Base-by-base conservation (phyloP, 371 early-diverging fungal genomes). In the Funneliformis caledonium region DNA sequence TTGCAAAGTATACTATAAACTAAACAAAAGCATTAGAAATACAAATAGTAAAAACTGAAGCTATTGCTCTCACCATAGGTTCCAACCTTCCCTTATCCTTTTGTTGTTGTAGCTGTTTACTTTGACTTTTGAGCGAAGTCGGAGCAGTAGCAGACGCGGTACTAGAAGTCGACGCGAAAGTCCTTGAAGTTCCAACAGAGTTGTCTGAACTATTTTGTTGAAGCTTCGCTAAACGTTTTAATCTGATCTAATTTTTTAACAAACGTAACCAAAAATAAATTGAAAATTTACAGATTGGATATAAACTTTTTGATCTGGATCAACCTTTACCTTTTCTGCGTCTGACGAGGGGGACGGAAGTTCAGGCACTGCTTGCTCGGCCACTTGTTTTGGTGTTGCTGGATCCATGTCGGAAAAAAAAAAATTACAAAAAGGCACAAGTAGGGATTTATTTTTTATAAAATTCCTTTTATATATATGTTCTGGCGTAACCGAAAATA, bases 201-300 rank as follows among this genome's bases (percentile, higher is more conserved):
- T 31, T 31, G 16, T 67, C 43, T 69, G 79, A 16, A 43, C 5
- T 69, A 26, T 7, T 31, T 19, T 65, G 67, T n/a, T 70, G 69
- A 26, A 70, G 59, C n/a, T 78, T 78, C 33, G 79, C 79, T 48
- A 78, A 45, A 56, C 79, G 79, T 56, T 78, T 78, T 70, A 78
- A 42, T 19, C 78, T 65, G 22, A 77, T 77, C 78, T 77, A 65
- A 26, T 37, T 37, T 37, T 37, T 37, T 37, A 26, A 61, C 1
- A 12, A 31, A 61, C 19, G 19, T 9, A 16, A 59, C 47, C 26
- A 11, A 64, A 77, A 11, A 16, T 16, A 74, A 26, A n/a, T 52
- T 37, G 10, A 56, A 19, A 56, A 59, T n/a, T 37, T 12, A 42
- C 1, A 52, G 16, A 31, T 8, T 19, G 9, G 12, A 8, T 19